Evolutionary conservation across 139 green algal species (phyloP), one percentile per base, ranked within the genome.

Genomic region (Tetraselmis striata): DNA sequence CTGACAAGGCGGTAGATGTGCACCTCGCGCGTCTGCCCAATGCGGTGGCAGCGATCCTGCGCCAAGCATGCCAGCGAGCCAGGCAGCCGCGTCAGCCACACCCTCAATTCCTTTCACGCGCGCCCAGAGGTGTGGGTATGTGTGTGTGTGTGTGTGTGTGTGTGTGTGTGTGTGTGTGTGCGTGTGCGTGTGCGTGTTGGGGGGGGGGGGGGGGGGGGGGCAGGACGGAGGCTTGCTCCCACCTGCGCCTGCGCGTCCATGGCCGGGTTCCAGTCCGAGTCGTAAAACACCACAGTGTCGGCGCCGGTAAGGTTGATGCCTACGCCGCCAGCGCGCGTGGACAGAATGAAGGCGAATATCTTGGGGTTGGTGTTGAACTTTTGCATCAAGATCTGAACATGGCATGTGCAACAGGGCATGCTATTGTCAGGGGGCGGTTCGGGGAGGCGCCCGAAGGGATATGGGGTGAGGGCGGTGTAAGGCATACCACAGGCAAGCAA

Each of bases 261-360:
- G 67, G 95, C 95, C 1, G 95, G 95, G 87, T 98, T 98, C 96
- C 96, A 99, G 89, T 97, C 94, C 28, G 83, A 92, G 88, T 99
- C 97, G 84, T 99, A 99, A 82, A 99, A 99, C 77, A 99, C 96
- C 83, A 99, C 96, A 0, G 95, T 98, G 89, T 99, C 95, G 1
- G 96, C 96, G 1, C 96, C 96, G 0, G 94, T 98, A 26, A 99
- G 93, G 92, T 99, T 99, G 92, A 99, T 97, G 82, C 96, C 96
- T 78, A 99, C 95, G 18, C 95, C 96, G n/a, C 96, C 96, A 25
- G 86, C 93, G 80, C 96, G 91, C 0, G 96, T 99, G 26, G 92
- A 97, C 78, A 98, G 89, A 83, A 99, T 98, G 90, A 99, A 99
- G 28, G 89, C 86, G 79, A 98, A 98, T 74, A 97, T 91, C 86